Conservation (phyloP, 352 stramenopile genomes). For the Phytophthora pseudosyringae region DNA sequence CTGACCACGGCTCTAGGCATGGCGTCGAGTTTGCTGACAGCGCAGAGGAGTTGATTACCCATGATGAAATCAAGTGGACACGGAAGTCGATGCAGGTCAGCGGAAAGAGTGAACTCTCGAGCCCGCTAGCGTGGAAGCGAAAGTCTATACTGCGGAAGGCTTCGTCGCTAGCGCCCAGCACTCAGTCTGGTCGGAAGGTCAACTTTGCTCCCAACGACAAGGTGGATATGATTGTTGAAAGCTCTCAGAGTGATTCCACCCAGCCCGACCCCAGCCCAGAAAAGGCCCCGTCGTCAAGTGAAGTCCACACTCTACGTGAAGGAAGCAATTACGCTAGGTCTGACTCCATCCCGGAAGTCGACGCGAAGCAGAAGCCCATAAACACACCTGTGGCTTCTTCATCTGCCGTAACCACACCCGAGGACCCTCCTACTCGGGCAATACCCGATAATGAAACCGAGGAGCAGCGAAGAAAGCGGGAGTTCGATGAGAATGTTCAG, state of each 20-base stretch:
- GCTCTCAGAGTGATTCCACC: constrained; percentile 27
- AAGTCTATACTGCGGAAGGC: constrained; percentile 46
- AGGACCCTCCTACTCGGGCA: neutral
- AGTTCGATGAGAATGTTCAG: constrained; percentile 71
- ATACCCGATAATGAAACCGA: constrained; percentile 36
- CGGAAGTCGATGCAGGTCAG: constrained; percentile 35
- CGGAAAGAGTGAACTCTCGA: constrained; percentile 23
- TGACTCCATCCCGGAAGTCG: constrained; percentile 14
- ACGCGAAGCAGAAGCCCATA: constrained; percentile 4
- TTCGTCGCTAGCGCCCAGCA: constrained; percentile 32
- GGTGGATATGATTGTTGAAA: constrained; percentile 36
- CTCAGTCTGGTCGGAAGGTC: constrained; percentile 24
- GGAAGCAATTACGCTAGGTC: constrained; percentile 6
- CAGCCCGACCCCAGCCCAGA: constrained; percentile 37
- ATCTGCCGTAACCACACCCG: neutral
- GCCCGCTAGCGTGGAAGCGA: constrained; percentile 29
- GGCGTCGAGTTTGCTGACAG: neutral
- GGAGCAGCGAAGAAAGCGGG: constrained; percentile 48
- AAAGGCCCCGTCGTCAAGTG: constrained; percentile 1
- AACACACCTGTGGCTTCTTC: constrained; percentile 12
- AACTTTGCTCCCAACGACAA: constrained; percentile 40
- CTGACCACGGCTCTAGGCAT: neutral
- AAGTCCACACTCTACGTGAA: constrained; percentile 3
- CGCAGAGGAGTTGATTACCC: constrained; percentile 2
- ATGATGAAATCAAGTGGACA: constrained; percentile 14